Conservation (phyloP, 257 asterid genomes). For the Linderniella brevidens region DNA sequence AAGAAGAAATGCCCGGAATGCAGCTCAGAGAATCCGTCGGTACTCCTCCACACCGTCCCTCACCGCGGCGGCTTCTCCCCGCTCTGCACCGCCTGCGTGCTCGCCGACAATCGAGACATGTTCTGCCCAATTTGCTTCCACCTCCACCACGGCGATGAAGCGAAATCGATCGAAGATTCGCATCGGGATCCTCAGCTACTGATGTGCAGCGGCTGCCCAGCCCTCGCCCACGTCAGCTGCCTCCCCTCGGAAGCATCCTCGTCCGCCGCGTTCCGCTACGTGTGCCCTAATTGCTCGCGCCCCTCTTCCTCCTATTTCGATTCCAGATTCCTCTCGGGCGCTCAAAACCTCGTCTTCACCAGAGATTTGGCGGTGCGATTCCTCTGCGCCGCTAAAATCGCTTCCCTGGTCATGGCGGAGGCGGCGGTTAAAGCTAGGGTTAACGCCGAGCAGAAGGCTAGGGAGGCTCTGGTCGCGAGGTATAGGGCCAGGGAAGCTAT, state of each 20-base stretch:
- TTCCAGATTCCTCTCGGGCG: neutral
- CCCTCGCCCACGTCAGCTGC: slow-evolving; percentile 20
- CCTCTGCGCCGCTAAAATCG: slow-evolving; percentile 20
- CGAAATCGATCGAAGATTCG: slow-evolving; percentile 6
- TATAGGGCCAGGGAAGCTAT: slow-evolving; percentile 17
- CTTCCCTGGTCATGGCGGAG: slow-evolving; percentile 13
- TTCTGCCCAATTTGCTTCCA: slow-evolving; percentile 26
- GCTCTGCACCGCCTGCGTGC: slow-evolving; percentile 26
- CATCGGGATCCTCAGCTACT: slow-evolving; percentile 10
- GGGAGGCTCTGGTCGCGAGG: slow-evolving; percentile 15
- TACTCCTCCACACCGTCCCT: slow-evolving; percentile 15
- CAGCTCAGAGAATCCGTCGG: slow-evolving; percentile 8
- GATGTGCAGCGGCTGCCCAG: slow-evolving; percentile 25
- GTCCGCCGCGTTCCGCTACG: slow-evolving; percentile 12
- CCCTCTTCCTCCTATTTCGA: slow-evolving; percentile 11
- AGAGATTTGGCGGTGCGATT: slow-evolving; percentile 11
- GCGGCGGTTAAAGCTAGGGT: slow-evolving; percentile 20
- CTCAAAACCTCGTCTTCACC: neutral
- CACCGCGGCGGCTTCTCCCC: slow-evolving; percentile 16
- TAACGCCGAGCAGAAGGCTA: slow-evolving; percentile 20
- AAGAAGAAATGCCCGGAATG: slow-evolving; percentile 12
- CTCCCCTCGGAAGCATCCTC: slow-evolving; percentile 16
- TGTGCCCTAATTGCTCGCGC: slow-evolving; percentile 20
- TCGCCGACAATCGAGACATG: slow-evolving; percentile 15
- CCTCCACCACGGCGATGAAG: slow-evolving; percentile 11